Evolutionary conservation across 1,139 yeast species (phyloP), one percentile per base, ranked within the genome.

Genomic region (Debaryomyces psychrophilus): DNA sequence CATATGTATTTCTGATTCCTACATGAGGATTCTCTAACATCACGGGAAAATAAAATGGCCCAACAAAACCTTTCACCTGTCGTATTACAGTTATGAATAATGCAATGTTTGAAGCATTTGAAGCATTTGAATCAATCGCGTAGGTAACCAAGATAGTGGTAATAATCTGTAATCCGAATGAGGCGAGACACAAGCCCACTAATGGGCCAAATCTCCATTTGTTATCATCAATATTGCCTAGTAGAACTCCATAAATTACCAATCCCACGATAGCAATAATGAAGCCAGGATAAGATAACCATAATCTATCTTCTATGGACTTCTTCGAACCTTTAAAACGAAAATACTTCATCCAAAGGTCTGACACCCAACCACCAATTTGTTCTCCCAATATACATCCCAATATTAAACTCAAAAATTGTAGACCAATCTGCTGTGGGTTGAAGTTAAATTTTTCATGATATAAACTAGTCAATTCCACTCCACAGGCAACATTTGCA

Each of bases 401-500:
- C 7, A 58, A 28, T 5, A 58, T 51, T 20, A 58, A 49, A 27
- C 58, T 48, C 25, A 58, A 36, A 36, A 57, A 58, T 48, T 58
- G 62, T 20, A 58, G 41, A 8, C 61, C 62, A 33, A 58, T 50
- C 31, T 54, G 56, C 41, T 58, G 62, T 4, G 60, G 52, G 40
- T 57, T 55, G 34, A 58, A 49, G 5, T 37, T 41, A 27, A 55
- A 58, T 39, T 56, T 56, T 17, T 48, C 44, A 31, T 45, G 50
- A 48, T 53, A 56, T 17, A 58, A 49, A 15, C 45, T 40, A 5
- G 62, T 56, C 17, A 58, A 47, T 40, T 58, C 62, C 17, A 58
- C 62, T 28, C 58, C 58, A 28, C 54, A 46, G 2, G 61, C 62
- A 7, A 58, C 57, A 43, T 58, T 58, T n/a, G 53, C 58, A 38